Conservation (phyloP, 176 grass and related monocot species). For the Oryza glaberrima region DNA sequence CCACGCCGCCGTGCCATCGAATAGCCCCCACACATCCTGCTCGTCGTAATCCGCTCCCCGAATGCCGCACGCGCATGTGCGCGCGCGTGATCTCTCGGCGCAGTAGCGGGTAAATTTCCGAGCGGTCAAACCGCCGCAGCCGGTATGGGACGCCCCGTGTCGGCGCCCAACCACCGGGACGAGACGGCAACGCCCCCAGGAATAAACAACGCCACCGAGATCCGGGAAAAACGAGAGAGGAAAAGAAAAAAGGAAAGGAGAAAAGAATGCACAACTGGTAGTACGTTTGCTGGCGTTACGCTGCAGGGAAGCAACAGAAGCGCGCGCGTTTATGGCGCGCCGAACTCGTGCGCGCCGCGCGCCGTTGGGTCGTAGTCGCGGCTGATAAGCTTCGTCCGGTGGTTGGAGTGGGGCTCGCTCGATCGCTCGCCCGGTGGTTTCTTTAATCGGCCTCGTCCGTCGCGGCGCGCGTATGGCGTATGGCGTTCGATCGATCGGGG, state of each 20-base stretch:
- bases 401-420: background rate
- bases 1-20: background rate
- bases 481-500: background rate
- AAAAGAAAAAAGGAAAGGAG: background rate
- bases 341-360: too few species aligned
- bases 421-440: background rate
- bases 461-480: too few species aligned
- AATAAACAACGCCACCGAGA: background rate
- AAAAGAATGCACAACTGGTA: background rate
- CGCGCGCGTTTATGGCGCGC: too few species aligned
- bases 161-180: background rate
- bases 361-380: too few species aligned
- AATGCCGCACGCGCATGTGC: background rate
- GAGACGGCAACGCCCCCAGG: background rate
- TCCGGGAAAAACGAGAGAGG: background rate
- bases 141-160: background rate
- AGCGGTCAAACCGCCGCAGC: slow-evolving; percentile 1
- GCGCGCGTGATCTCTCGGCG: background rate
- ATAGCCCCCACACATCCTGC: background rate
- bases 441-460: background rate
- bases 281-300: background rate
- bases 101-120: background rate
- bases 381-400: too few species aligned
- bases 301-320: background rate
- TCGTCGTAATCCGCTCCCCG: background rate